Evolutionary conservation across 371 early-diverging fungal genomes (phyloP).

Genomic region (Sanchytrium tribonematis): DNA sequence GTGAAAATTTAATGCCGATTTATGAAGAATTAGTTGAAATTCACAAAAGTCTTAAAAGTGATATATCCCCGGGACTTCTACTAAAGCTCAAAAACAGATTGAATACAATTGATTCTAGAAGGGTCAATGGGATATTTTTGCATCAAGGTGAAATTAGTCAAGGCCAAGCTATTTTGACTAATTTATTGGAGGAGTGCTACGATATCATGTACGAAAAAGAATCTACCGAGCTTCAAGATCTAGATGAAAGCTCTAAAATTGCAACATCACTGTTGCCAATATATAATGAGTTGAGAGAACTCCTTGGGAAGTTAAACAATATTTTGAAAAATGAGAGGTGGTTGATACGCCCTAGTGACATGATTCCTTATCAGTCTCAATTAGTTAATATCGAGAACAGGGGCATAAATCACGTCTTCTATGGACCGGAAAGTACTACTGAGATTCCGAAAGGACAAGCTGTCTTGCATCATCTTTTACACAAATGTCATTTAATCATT

Average conservation of each 20-base stretch:
- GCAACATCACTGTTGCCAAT: background rate
- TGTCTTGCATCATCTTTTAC: slow-evolving; percentile 45
- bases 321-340: slow-evolving; percentile 16
- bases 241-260: background rate
- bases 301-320: background rate
- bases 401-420: slow-evolving; percentile 36
- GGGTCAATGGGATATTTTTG: slow-evolving; percentile 54
- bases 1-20: slow-evolving; percentile 48
- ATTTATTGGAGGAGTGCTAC: slow-evolving; percentile 55
- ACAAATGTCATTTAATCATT: slow-evolving; percentile 58
- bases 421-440: slow-evolving; percentile 19
- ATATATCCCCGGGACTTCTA: background rate
- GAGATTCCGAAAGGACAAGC: slow-evolving; percentile 46
- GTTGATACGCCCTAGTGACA: slow-evolving; percentile 47
- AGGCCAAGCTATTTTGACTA: slow-evolving; percentile 39
- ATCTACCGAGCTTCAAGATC: background rate
- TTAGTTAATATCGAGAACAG: slow-evolving; percentile 35
- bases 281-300: background rate
- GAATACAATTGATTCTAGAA: slow-evolving; percentile 25
- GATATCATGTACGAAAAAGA: slow-evolving; percentile 37
- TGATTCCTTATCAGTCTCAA: slow-evolving; percentile 50
- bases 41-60: slow-evolving; percentile 27
- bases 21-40: slow-evolving; percentile 57
- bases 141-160: slow-evolving; percentile 53
- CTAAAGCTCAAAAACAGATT: background rate